These are phyloP conservation scores for Solanum arcanum DNA, from an alignment of 257 asterid genomes.

Conservation along the genomic window DNA sequence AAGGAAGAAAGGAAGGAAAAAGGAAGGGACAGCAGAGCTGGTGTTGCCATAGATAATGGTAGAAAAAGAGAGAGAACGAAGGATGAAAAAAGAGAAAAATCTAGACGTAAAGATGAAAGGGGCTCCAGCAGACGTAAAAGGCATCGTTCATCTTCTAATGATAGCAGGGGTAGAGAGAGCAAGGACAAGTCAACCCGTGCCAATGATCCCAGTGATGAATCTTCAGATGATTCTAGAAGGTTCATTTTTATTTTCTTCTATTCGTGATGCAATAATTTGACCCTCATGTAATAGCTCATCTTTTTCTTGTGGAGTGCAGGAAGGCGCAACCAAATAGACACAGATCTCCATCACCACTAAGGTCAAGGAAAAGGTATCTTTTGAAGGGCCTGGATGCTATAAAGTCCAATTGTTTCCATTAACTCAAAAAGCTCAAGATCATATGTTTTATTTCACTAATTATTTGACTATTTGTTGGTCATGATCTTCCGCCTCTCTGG, in stretches of 20 bases:
- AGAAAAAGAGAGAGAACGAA: slow-evolving; percentile 37
- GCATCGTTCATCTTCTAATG: slow-evolving; percentile 50
- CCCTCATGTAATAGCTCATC: neutral
- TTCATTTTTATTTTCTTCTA: slow-evolving; percentile 7
- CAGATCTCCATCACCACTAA: slow-evolving; percentile 68
- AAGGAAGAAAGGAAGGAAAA: slow-evolving; percentile 41
- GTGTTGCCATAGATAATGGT: slow-evolving; percentile 32
- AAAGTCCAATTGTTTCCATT: neutral
- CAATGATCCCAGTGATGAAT: slow-evolving; percentile 50
- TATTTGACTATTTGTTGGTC: neutral
- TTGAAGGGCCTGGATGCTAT: neutral
- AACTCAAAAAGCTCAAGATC: neutral
- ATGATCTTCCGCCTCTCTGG: neutral
- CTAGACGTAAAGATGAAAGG: slow-evolving; percentile 42
- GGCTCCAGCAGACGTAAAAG: slow-evolving; percentile 57
- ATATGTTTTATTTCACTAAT: neutral
- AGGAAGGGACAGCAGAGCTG: slow-evolving; percentile 37
- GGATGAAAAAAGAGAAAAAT: slow-evolving; percentile 57
- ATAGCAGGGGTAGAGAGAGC: slow-evolving; percentile 47
- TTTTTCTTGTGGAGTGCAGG: slow-evolving; percentile 36
- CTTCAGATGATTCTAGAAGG: slow-evolving; percentile 76
- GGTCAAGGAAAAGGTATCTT: slow-evolving; percentile 71
- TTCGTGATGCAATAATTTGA: neutral
- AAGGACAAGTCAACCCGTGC: slow-evolving; percentile 37
- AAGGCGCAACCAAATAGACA: slow-evolving; percentile 52